Evolutionary conservation across 306 rosid species (phyloP).

Genomic region (Cicer arietinum): DNA sequence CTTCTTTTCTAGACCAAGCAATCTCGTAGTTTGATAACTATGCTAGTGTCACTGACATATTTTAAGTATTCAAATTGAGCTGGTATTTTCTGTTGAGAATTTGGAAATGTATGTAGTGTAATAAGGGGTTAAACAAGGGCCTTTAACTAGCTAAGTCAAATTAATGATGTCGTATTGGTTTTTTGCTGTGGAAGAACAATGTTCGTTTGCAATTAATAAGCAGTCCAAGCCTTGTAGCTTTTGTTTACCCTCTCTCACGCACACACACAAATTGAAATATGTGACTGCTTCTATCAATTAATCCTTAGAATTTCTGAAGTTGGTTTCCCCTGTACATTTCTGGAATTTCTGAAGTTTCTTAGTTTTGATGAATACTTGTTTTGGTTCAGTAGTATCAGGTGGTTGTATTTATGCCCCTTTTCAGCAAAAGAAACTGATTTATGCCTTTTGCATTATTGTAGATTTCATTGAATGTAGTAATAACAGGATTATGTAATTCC

Average conservation of each 20-base stretch:
- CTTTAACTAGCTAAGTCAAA: slow-evolving; percentile 16
- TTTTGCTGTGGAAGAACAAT: background rate
- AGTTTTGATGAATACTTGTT: too few species aligned
- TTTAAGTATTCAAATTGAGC: background rate
- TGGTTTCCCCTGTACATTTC: background rate
- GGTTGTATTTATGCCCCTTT: too few species aligned
- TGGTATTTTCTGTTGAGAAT: slow-evolving; percentile 27
- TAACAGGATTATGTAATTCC: slow-evolving; percentile 1
- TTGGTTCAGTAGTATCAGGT: too few species aligned
- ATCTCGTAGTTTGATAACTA: background rate
- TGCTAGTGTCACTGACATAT: background rate
- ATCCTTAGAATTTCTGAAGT: background rate
- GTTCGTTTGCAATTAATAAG: background rate
- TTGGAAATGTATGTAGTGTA: background rate
- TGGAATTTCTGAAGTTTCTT: background rate
- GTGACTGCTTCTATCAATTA: background rate
- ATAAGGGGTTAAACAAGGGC: background rate
- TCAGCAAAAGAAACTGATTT: too few species aligned
- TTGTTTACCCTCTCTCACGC: background rate
- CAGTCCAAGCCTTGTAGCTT: background rate
- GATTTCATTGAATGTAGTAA: slow-evolving; percentile 1
- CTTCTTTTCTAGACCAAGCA: too few species aligned
- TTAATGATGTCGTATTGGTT: slow-evolving; percentile 2
- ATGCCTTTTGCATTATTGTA: background rate
- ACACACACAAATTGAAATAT: background rate